Evolutionary conservation across 192 early-diverging fungal genomes (phyloP).

Genomic region (Podila epigama): DNA sequence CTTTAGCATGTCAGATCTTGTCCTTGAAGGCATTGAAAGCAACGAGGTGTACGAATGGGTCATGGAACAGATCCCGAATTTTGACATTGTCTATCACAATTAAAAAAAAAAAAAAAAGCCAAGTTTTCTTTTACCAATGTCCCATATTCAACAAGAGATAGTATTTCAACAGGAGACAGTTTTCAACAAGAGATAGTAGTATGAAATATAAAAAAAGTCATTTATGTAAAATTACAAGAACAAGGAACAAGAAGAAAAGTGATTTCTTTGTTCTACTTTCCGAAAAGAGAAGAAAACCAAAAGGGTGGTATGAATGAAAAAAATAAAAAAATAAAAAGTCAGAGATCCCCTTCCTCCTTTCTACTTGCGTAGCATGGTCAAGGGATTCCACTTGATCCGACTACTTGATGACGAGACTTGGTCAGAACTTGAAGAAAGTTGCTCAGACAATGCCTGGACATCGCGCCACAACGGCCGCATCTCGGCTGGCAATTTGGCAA

Average conservation of each 20-base stretch:
- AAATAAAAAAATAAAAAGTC: neutral
- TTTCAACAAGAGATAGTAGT: neutral
- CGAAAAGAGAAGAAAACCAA: neutral
- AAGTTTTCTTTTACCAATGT: too few relatives aligned
- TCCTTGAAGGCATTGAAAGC: neutral
- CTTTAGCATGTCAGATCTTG: neutral
- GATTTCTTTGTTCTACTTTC: too few relatives aligned
- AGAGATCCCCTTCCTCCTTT: neutral
- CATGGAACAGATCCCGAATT: neutral
- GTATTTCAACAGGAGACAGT: too few relatives aligned
- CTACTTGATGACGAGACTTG: conserved; percentile 11
- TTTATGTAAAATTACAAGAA: neutral
- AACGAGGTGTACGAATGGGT: neutral
- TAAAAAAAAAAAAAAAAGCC: neutral
- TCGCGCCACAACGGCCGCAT: conserved; percentile 29
- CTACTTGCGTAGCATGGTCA: conserved; percentile 37
- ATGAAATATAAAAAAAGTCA: neutral
- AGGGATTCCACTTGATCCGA: conserved; percentile 24
- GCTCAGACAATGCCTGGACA: conserved; percentile 16
- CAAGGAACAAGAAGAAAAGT: neutral
- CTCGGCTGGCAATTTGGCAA: conserved; percentile 16
- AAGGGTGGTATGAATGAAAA: neutral
- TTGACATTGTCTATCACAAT: neutral
- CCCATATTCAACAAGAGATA: too few relatives aligned
- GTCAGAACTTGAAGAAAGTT: conserved; percentile 17